Base-by-base conservation (phyloP, 306 rosid genomes). In the Citrullus colocynthis region DNA sequence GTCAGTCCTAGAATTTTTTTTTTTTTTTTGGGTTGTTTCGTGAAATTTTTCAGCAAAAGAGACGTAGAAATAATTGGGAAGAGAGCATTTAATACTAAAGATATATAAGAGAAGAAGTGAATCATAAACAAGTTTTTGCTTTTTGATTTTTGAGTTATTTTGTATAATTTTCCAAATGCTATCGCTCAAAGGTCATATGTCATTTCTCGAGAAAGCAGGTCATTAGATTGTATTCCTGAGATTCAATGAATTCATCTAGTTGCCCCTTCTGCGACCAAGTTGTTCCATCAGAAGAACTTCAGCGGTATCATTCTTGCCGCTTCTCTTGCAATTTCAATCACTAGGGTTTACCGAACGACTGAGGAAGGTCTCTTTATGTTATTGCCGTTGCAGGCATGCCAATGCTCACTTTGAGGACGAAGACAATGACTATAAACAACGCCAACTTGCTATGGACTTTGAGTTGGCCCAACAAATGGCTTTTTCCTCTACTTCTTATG, bases 201-300 rank as follows among this genome's bases (percentile, higher is more conserved):
- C 3, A 44, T 44, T 44, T 44, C 49, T 44, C 3, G 49, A 44
- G 49, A 9, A 44, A 44, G 49, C 49, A 44, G 49, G 49, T 11
- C 49, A 44, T 44, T 13, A 14, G 55, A 51, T 51, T 51, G 57
- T 52, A 17, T 52, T 52, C 57, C 57, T 16, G 7, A 5, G 57
- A 52, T 52, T 52, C 57, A 52, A 52, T 55, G 89, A 79, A 60
- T 79, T 75, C 58, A 17, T 67, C 63, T 30, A 59, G 21, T 18
- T 90, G 96, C 78, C 97, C 97, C 41, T 82, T 92, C 30, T 90
- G 95, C 63, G 59, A 84, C 74, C 62, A 80, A 63, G 42, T 44
- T 6, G 73, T 91, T 59, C 93, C 86, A 12, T 73, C 84, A 6
- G 78, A 87, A 9, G 90, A 88, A 62, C 83, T 88, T 42, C 81